Percentiles rank a stretch among this genome's conserved stretches.
These are phyloP conservation scores for Phytophthora sansomeana DNA, from an alignment of 352 stramenopile genomes.

Conservation along the genomic window DNA sequence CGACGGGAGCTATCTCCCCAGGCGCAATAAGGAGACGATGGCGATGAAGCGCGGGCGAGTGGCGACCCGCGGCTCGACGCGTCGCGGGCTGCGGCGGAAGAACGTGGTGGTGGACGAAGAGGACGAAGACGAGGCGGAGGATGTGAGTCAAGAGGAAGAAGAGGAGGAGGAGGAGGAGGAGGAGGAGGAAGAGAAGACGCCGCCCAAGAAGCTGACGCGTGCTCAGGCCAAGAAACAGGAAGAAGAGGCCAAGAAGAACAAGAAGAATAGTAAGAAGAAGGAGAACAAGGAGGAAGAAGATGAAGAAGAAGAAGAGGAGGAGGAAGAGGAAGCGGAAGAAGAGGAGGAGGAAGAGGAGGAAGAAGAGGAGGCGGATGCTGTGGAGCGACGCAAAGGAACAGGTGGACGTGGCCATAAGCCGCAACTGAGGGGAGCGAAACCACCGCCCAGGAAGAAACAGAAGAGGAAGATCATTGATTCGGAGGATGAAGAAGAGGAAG, in stretches of 20 bases:
- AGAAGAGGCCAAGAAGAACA: conserved; percentile 41
- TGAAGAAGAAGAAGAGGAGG: conserved; percentile 39
- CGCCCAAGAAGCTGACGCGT: conserved; percentile 44
- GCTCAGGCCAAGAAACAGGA: conserved; percentile 45
- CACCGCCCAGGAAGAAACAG: conserved; percentile 44
- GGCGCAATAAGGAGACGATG: neutral
- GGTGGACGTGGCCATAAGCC: conserved; percentile 27
- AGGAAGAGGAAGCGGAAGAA: conserved; percentile 58
- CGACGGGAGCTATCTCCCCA: neutral
- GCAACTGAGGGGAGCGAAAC: conserved; percentile 33
- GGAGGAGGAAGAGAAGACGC: conserved; percentile 40
- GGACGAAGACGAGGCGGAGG: conserved; percentile 46
- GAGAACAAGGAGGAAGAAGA: conserved; percentile 39
- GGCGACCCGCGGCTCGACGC: conserved; percentile 49
- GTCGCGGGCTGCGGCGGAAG: conserved; percentile 70
- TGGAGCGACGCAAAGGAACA: conserved; percentile 25
- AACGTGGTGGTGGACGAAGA: conserved; percentile 79
- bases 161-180: conserved; percentile 43
- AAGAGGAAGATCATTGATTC: conserved; percentile 45
- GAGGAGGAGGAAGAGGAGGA: conserved; percentile 47
- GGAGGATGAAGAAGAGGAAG: conserved; percentile 43
- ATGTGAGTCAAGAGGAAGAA: conserved; percentile 37
- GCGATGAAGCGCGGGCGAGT: conserved; percentile 71
- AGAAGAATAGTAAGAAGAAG: conserved; percentile 46
- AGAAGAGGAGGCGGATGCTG: conserved; percentile 44